Conservation (phyloP, 2,329 filamentous ascomycete species). For the Penicillium italicum region DNA sequence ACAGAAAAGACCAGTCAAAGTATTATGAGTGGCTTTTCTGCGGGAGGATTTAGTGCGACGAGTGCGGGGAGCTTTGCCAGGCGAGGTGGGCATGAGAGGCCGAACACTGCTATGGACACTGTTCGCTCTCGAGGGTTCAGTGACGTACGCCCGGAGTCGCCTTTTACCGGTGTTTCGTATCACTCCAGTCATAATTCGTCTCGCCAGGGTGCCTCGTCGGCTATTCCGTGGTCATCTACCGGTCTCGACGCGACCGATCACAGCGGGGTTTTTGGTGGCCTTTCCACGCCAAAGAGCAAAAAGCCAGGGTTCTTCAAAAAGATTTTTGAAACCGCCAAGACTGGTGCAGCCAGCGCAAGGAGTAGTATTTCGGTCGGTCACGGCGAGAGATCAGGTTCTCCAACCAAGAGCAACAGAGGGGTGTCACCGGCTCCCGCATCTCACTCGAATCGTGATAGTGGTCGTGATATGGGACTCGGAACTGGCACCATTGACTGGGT, state of each 20-base stretch:
- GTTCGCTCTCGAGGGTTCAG: slow-evolving; percentile 39
- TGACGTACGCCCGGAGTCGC: slow-evolving; percentile 49
- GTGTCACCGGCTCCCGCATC: slow-evolving; percentile 40
- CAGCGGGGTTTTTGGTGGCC: slow-evolving; percentile 69
- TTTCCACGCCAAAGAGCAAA: slow-evolving; percentile 69
- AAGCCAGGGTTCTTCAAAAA: slow-evolving; percentile 93
- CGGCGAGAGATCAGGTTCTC: slow-evolving; percentile 43
- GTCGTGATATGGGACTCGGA: slow-evolving; percentile 67
- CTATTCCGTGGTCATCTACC: slow-evolving; percentile 54
- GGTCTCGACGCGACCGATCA: slow-evolving; percentile 56
- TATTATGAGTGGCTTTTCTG: slow-evolving; percentile 90
- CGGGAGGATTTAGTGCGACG: slow-evolving; percentile 86
- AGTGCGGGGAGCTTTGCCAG: slow-evolving; percentile 91
- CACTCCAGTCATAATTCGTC: slow-evolving; percentile 77
- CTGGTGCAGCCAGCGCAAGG: slow-evolving; percentile 81
- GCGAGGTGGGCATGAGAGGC: slow-evolving; percentile 49
- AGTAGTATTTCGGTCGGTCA: slow-evolving; percentile 70
- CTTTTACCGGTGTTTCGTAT: slow-evolving; percentile 76
- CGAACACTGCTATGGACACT: slow-evolving; percentile 43
- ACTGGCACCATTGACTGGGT: slow-evolving; percentile 74
- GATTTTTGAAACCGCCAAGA: slow-evolving; percentile 90
- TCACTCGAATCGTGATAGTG: slow-evolving; percentile 47
- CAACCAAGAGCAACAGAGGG: slow-evolving; percentile 47
- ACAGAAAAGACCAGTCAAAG: slow-evolving; percentile 78
- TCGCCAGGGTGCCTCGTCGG: slow-evolving; percentile 58